These are phyloP conservation scores for Chlamydomonas reinhardtii DNA, from an alignment of 163 green algal species.

Conservation along the genomic window DNA sequence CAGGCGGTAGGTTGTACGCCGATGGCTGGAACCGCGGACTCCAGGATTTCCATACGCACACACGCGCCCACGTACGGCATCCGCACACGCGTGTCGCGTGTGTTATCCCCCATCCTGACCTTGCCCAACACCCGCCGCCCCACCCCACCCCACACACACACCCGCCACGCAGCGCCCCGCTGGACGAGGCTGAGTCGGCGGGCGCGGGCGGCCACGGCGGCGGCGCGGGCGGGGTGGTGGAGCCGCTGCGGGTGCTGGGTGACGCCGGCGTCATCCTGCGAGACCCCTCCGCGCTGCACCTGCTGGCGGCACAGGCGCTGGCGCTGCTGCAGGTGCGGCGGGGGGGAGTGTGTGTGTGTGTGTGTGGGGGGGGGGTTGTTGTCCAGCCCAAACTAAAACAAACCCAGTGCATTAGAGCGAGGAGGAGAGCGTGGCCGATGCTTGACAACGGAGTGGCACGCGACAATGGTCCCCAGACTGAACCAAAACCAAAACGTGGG, in stretches of 20 bases:
- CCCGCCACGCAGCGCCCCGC: neutral
- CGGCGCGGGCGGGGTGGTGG: conserved; percentile 56
- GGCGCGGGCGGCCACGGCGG: conserved; percentile 51
- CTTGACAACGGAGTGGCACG: too few relatives aligned
- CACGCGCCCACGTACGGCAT: too few relatives aligned
- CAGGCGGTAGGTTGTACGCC: too few relatives aligned
- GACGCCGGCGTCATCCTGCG: conserved; percentile 82
- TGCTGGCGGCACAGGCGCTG: conserved; percentile 68
- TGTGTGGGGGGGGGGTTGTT: neutral
- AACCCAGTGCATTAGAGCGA: too few relatives aligned
- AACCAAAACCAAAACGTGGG: neutral
- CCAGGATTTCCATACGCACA: neutral
- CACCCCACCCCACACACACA: neutral
- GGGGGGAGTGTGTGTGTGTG: too few relatives aligned
- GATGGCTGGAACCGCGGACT: too few relatives aligned
- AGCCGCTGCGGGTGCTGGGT: conserved; percentile 69
- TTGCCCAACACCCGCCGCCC: too few relatives aligned
- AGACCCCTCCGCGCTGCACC: conserved; percentile 81
- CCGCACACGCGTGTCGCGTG: too few relatives aligned
- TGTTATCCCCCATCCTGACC: too few relatives aligned
- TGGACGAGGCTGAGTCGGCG: conserved; percentile 73
- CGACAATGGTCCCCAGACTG: too few relatives aligned
- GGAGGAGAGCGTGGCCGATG: too few relatives aligned
- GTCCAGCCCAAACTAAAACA: too few relatives aligned
- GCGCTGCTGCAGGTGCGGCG: conserved; percentile 55